Evolutionary conservation across 31 red algal genomes (phyloP).

Genomic region (Porphyra umbilicalis): DNA sequence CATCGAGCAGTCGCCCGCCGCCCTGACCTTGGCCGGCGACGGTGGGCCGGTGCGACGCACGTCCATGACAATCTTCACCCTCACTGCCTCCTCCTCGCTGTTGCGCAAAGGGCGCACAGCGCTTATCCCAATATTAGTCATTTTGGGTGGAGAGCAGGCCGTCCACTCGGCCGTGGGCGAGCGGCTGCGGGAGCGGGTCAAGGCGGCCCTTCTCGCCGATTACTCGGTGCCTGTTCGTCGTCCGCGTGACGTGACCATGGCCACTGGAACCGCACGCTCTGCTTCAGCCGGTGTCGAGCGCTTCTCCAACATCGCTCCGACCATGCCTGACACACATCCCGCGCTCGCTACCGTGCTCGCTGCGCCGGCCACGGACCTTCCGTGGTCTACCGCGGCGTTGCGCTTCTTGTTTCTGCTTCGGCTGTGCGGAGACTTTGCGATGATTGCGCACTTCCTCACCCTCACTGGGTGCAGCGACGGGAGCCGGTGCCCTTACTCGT

Average conservation of each 20-base stretch:
- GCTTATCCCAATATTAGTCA: background rate
- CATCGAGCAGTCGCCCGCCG: no score
- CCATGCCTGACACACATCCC: no score
- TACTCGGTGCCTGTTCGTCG: background rate
- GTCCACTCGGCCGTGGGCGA: background rate
- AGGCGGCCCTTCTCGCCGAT: background rate
- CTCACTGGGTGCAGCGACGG: background rate
- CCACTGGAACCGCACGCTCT: no score
- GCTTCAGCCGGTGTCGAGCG: no score
- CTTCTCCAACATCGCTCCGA: no score
- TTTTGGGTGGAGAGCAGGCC: background rate
- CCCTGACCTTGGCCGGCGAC: no score
- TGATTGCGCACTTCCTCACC: background rate
- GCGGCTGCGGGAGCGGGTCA: background rate
- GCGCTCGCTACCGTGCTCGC: no score
- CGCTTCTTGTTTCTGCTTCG: background rate
- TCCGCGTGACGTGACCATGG: no score
- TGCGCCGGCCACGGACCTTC: no score
- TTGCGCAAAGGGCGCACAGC: background rate
- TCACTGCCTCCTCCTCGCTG: background rate
- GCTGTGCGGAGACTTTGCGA: background rate
- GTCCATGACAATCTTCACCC: background rate
- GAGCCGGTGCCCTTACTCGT: background rate
- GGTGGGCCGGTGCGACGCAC: background rate
- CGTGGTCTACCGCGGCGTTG: background rate